These are phyloP conservation scores for Mycena vitilis DNA, from an alignment of 768 basidiomycete species.

Conservation along the genomic window DNA sequence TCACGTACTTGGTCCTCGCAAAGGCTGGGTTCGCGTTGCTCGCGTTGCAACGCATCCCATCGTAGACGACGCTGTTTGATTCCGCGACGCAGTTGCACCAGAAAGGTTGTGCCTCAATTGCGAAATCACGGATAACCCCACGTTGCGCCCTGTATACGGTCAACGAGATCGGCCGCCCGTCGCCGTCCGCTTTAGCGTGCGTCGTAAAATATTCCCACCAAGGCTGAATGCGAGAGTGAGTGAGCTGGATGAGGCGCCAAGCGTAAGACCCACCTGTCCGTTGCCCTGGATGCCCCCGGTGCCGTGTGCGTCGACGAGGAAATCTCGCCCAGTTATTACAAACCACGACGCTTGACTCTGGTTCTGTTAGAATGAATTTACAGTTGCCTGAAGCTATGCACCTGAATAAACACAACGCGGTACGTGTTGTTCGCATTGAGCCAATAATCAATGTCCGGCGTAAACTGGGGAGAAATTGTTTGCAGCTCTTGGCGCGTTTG, in stretches of 20 bases:
- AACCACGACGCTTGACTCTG: constrained; percentile 75
- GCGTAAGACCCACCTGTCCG: constrained; percentile 53
- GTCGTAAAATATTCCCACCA: constrained; percentile 69
- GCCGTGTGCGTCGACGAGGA: constrained; percentile 65
- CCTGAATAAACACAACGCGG: constrained; percentile 70
- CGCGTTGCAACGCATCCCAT: constrained; percentile 69
- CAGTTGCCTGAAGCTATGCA: constrained; percentile 25
- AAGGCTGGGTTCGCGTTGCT: constrained; percentile 64
- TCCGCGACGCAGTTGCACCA: constrained; percentile 69
- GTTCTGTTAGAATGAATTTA: constrained; percentile 1
- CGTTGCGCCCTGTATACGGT: constrained; percentile 58
- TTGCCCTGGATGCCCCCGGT: constrained; percentile 69
- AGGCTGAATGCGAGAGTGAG: constrained; percentile 42
- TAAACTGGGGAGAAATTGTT: constrained; percentile 51
- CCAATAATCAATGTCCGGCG: constrained; percentile 66
- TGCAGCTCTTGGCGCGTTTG: no score
- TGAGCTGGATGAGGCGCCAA: no score
- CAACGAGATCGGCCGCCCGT: constrained; percentile 67
- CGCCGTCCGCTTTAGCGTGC: constrained; percentile 60
- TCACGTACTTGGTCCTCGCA: constrained; percentile 58
- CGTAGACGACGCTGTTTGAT: constrained; percentile 58
- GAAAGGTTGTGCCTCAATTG: constrained; percentile 65
- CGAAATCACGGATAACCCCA: constrained; percentile 59
- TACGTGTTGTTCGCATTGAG: constrained; percentile 64
- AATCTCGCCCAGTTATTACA: constrained; percentile 66